Base-by-base conservation (phyloP, 768 basidiomycete species). In the Phanerodontia chrysosporium region DNA sequence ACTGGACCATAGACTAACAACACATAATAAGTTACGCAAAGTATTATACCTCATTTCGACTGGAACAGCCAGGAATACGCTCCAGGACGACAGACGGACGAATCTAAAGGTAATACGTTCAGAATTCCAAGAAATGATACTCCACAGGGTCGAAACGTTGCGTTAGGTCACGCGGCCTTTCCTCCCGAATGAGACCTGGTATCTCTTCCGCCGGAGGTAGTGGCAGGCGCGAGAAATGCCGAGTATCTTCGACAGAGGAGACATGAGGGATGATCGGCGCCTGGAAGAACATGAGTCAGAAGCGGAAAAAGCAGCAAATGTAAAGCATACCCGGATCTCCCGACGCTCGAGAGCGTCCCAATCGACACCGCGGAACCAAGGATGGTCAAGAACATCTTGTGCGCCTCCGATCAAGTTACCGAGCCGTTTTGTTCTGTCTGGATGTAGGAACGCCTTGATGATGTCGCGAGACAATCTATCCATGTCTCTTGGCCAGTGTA, bases 321-420 rank as follows among this genome's bases (percentile, higher is more conserved):
- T n/a, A n/a, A n/a, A n/a, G n/a, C 83, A 67, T 65, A 92, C 93
- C 67, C 86, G 83, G 58, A 96, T 95, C 72, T 94, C 89, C 57
- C 90, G 83, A 35, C 89, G 83, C 69, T 92, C 90, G 44, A 96
- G 74, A 2, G 90, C 89, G 59, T 83, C 86, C 94, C 94, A 96
- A 67, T 95, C 92, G 35, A 96, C 94, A 14, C 94, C 95, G 70
- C 87, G 81, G 77, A 98, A 98, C 95, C 95, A 98, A 0, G 90
- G 83, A 72, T 98, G 95, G 55, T 86, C 84, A 63, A 95, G 81
- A 39, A 98, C 85, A 73, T 97, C 96, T 63, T 92, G 86, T 3
- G 95, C 86, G 4, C 95, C 96, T 36, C 93, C 92, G 45, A 87
- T 89, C 75, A 98, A 84, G 70, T 98, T 98, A 7, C 96, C 96